A percentile compares a stretch with the other conserved stretches of the same genome.
Evolutionary conservation across 2,329 filamentous ascomycete genomes (phyloP).

Genomic region (Calonectria montana): DNA sequence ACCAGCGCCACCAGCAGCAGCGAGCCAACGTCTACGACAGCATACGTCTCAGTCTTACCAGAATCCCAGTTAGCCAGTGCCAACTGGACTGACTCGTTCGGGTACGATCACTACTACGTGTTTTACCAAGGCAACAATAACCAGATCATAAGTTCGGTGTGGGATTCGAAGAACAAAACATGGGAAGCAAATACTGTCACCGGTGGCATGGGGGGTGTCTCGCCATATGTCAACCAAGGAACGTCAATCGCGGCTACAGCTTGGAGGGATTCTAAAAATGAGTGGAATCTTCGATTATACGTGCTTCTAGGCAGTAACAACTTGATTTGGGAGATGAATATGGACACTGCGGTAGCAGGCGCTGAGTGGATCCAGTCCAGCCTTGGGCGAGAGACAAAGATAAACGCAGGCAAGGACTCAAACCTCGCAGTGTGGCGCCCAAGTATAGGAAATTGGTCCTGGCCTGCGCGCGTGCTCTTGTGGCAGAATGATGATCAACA

Average conservation of each 20-base stretch:
- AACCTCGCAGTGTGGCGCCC: no score
- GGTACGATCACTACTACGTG: conserved; percentile 1
- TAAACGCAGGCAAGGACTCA: no score
- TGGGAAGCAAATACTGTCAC: background rate
- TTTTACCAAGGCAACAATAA: background rate
- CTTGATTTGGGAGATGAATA: background rate
- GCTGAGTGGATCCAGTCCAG: background rate
- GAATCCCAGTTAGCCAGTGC: background rate
- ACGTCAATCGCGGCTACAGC: background rate
- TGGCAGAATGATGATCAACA: no score
- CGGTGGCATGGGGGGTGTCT: background rate
- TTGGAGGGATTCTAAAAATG: background rate
- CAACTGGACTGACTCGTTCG: conserved; percentile 2
- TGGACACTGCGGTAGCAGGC: no score
- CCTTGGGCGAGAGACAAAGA: background rate
- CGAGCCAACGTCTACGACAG: no score
- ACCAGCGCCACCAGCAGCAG: background rate
- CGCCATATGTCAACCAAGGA: background rate
- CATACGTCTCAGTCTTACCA: background rate
- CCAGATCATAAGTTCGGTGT: background rate
- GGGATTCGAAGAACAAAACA: background rate
- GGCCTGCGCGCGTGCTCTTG: no score
- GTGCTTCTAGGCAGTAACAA: background rate
- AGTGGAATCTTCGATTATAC: conserved; percentile 1
- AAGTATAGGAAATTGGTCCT: no score